Base-by-base conservation (phyloP, 257 asterid species). In the Solanum etuberosum region DNA sequence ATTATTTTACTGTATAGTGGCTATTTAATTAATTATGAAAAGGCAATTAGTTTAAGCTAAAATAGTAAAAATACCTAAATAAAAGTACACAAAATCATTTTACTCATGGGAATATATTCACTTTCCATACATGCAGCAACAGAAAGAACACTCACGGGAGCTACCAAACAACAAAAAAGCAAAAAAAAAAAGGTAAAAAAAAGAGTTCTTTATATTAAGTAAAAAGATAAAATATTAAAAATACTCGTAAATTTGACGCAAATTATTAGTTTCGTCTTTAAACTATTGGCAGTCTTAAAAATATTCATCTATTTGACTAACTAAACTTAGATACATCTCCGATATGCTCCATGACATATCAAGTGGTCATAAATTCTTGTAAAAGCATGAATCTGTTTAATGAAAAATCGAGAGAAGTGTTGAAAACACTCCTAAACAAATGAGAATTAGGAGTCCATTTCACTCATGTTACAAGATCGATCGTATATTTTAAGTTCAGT, bases 71-170 rank as follows among this genome's bases (percentile, higher is more conserved):
- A 15, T 74, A 74, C 20, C 37, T 8, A 78, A 78, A 16, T 78
- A 27, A 29, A 72, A 80, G 67, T 80, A 80, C 29, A 80, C 14
- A 80, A 80, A 80, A 18, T 29, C 68, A 80, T 80, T 40, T 82
- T 42, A 48, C 83, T 37, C 34, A 25, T 37, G 18, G n/a, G 88
- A 87, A 57, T 90, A 89, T 83, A 85, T 86, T 89, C 89, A 88
- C 70, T 83, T 73, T 87, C 83, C 87, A 87, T 86, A 73, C 80
- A 48, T 86, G 63, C 80, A 48, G 18, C 40, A 71, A 87, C 78
- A 87, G 46, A 46, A n/a, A 72, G 32, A 65, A 80, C 32, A 72
- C 85, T 88, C 91, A 91, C 93, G 93, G 90, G 88, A 83, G 85
- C 88, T 77, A 88, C 68, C 87, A 85, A 32, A 68, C 73, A 65